Percentiles rank a stretch among this genome's conserved stretches.
These are phyloP conservation scores for Cystobasidium ongulense DNA, from an alignment of 768 basidiomycete species.

Conservation along the genomic window DNA sequence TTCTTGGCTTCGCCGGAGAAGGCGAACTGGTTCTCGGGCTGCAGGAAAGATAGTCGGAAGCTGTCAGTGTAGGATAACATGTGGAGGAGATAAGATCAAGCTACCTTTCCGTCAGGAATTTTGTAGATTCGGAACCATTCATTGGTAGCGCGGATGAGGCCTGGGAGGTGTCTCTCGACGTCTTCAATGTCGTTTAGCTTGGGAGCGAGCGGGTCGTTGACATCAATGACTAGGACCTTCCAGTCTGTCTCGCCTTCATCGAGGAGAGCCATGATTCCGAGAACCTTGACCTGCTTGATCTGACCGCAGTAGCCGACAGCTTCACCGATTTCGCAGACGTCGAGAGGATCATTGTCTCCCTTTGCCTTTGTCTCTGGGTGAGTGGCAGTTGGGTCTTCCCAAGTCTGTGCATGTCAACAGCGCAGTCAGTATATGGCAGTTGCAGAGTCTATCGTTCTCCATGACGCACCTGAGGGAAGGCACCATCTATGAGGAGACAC, in stretches of 20 bases:
- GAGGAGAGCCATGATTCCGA: conserved; percentile 95
- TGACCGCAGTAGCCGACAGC: conserved; percentile 94
- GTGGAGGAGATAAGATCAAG: background rate
- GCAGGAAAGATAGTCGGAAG: conserved; percentile 42
- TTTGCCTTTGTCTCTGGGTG: conserved; percentile 98
- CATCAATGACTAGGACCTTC: conserved; percentile 98
- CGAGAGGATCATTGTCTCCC: conserved; percentile 98
- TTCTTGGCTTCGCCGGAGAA: conserved; percentile 99
- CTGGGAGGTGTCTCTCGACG: conserved; percentile 94
- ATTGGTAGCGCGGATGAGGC: conserved; percentile 90
- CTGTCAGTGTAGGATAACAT: background rate
- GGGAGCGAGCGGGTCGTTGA: conserved; percentile 86
- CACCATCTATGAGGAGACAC: conserved; percentile 51
- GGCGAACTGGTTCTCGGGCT: conserved; percentile 89
- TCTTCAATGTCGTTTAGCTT: conserved; percentile 99
- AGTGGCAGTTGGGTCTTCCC: conserved; percentile 81
- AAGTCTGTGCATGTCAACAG: conserved; percentile 58
- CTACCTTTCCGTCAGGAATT: conserved; percentile 43
- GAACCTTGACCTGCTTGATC: conserved; percentile 99
- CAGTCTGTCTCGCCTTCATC: conserved; percentile 99
- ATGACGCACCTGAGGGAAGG: conserved; percentile 79
- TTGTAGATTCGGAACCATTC: conserved; percentile 80
- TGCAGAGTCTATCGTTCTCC: background rate
- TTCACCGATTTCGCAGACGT: conserved; percentile 99
- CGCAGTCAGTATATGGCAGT: background rate